phyloP scores from a whole-genome alignment of 2,329 filamentous ascomycete genomes.

The Pseudohalonectria lignicola region DNA sequence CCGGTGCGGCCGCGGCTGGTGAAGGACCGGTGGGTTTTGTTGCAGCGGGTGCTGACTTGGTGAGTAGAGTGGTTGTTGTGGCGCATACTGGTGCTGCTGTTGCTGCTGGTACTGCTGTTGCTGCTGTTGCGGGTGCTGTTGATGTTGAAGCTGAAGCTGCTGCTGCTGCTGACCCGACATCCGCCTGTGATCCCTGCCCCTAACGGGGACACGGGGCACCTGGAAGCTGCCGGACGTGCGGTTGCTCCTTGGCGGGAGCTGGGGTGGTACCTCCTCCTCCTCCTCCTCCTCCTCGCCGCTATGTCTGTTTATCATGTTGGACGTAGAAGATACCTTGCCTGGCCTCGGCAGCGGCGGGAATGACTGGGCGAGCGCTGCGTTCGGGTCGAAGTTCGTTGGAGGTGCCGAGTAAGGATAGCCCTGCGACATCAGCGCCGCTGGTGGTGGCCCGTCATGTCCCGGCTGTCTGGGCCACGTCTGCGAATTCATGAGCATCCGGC shows the following conservation, averaged over 20 bases:
- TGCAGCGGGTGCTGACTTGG: constrained; percentile 4
- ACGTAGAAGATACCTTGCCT: no score
- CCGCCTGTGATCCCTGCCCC: constrained; percentile 15
- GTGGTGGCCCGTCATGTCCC: constrained; percentile 10
- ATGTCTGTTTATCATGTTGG: no score
- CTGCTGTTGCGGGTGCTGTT: constrained; percentile 8
- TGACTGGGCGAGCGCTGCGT: constrained; percentile 20
- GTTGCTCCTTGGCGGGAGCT: no score
- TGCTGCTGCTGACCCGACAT: constrained; percentile 9
- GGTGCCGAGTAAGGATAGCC: constrained; percentile 32
- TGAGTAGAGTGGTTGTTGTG: constrained; percentile 5
- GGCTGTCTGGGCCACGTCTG: constrained; percentile 35
- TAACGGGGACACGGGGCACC: constrained; percentile 27
- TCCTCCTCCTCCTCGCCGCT: no score
- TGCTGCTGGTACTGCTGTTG: constrained; percentile 4
- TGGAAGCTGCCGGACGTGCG: no score
- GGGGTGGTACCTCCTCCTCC: no score
- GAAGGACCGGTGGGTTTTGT: constrained; percentile 3
- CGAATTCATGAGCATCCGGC: constrained; percentile 19
- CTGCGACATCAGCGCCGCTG: constrained; percentile 1
- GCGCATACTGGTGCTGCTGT: constrained; percentile 1
- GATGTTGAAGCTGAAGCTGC: constrained; percentile 13
- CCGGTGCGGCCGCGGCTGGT: constrained; percentile 12
- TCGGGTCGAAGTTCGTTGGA: constrained; percentile 16
- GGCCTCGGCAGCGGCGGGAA: constrained; percentile 26